phyloP scores from a whole-genome alignment of 2,329 filamentous ascomycete species.

The Colletotrichum cereale region DNA sequence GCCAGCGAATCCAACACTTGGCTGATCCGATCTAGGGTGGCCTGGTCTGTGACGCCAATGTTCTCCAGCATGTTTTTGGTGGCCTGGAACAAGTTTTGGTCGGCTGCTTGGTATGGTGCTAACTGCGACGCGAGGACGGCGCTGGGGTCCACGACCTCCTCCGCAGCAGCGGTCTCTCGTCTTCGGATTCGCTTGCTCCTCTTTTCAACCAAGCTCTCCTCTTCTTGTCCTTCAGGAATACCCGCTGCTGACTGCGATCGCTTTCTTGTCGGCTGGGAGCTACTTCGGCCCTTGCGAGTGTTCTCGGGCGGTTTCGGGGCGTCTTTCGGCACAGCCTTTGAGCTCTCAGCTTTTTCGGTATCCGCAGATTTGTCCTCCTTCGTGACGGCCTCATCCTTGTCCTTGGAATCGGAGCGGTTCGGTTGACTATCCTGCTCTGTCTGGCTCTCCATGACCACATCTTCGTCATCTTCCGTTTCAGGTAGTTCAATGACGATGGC shows the following conservation, averaged over 20 bases:
- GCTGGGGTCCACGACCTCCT: slow-evolving; percentile 66
- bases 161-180: slow-evolving; percentile 66
- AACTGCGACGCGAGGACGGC: slow-evolving; percentile 67
- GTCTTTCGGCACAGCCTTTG: slow-evolving; percentile 13
- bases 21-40: slow-evolving; percentile 58
- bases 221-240: slow-evolving; percentile 66
- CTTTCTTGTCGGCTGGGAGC: slow-evolving; percentile 64
- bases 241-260: slow-evolving; percentile 73
- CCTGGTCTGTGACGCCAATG: slow-evolving; percentile 64
- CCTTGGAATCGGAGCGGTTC: slow-evolving; percentile 42
- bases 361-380: slow-evolving; percentile 43
- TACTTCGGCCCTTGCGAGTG: slow-evolving; percentile 51
- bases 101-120: slow-evolving; percentile 68
- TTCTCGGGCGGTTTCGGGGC: slow-evolving; percentile 46
- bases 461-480: slow-evolving; percentile 50
- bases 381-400: slow-evolving; percentile 55
- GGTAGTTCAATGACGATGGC: slow-evolving; percentile 54
- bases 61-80: slow-evolving; percentile 68
- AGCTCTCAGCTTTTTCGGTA: slow-evolving; percentile 24
- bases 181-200: slow-evolving; percentile 75
- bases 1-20: slow-evolving; percentile 66
- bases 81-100: slow-evolving; percentile 67
- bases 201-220: slow-evolving; percentile 70
- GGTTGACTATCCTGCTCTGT: slow-evolving; percentile 28
- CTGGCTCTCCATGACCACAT: slow-evolving; percentile 47